A percentile compares a stretch with the other conserved stretches of the same genome.
Conservation (phyloP, 257 asterid species). For the Solanum acaule region DNA sequence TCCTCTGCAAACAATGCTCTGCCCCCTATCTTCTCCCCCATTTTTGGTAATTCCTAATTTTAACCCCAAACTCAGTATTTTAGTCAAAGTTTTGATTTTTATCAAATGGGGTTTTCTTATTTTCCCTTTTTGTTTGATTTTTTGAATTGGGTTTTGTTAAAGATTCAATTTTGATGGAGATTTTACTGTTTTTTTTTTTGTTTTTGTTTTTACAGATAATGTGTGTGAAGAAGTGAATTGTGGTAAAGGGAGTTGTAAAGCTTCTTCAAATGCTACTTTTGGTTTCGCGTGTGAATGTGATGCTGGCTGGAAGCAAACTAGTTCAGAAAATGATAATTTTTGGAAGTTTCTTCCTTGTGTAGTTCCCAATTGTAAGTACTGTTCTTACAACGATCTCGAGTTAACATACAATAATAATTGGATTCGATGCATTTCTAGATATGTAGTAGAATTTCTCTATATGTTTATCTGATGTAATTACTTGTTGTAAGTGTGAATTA, state of each 20-base stretch:
- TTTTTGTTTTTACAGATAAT: slow-evolving; percentile 10
- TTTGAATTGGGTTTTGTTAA: background rate
- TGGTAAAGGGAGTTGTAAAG: slow-evolving; percentile 55
- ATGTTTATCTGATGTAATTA: background rate
- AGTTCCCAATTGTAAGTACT: slow-evolving; percentile 57
- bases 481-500: background rate
- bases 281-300: slow-evolving; percentile 61
- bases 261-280: slow-evolving; percentile 19
- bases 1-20: slow-evolving; percentile 16
- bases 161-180: background rate
- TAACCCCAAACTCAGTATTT: background rate
- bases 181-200: background rate
- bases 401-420: background rate
- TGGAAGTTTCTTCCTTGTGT: slow-evolving; percentile 57
- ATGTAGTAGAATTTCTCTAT: background rate
- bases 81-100: background rate
- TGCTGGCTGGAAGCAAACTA: slow-evolving; percentile 62
- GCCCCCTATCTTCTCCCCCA: slow-evolving; percentile 29
- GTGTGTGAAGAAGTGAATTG: slow-evolving; percentile 35
- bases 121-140: background rate
- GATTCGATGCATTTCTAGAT: background rate
- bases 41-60: slow-evolving; percentile 20
- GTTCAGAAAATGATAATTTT: slow-evolving; percentile 12
- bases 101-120: background rate
- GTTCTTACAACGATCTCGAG: background rate